Evolutionary conservation across 306 rosid genomes (phyloP).

Genomic region (Acacia confusa): DNA sequence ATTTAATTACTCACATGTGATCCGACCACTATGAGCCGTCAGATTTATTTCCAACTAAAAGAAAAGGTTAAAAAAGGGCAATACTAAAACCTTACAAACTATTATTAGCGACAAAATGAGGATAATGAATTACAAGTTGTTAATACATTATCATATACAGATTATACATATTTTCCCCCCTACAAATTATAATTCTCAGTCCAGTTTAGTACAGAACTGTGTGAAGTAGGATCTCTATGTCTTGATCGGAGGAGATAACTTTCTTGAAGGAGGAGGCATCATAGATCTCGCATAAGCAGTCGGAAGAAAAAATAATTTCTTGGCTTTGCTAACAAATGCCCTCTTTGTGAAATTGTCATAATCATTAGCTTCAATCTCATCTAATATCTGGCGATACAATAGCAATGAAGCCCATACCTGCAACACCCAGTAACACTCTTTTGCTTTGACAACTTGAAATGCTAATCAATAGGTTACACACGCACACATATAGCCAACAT

Average conservation of each 20-base stretch:
- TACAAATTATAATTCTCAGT: background rate
- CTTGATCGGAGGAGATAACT: slow-evolving; percentile 31
- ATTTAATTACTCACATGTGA: background rate
- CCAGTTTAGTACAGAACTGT: slow-evolving; percentile 28
- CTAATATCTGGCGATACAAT: slow-evolving; percentile 69
- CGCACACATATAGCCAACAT: background rate
- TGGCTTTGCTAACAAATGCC: slow-evolving; percentile 76
- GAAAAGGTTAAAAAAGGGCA: background rate
- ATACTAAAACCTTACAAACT: background rate
- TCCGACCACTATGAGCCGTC: background rate
- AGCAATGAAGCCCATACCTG: slow-evolving; percentile 79
- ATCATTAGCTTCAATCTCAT: slow-evolving; percentile 82
- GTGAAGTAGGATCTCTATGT: slow-evolving; percentile 11
- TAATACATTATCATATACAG: slow-evolving; percentile 35
- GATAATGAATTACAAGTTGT: slow-evolving; percentile 28
- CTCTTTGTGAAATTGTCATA: slow-evolving; percentile 73
- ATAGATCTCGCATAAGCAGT: slow-evolving; percentile 43
- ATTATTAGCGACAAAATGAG: slow-evolving; percentile 31
- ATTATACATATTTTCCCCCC: slow-evolving; percentile 1
- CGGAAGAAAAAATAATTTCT: slow-evolving; percentile 72
- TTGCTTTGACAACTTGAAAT: background rate
- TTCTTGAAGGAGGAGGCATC: slow-evolving; percentile 47
- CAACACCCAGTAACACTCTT: slow-evolving; percentile 27
- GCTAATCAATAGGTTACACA: background rate
- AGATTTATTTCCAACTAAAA: background rate